Percentiles rank a stretch among this genome's conserved stretches.
Evolutionary conservation across 768 basidiomycete species (phyloP).

Genomic region (Gymnopilus junonius): DNA sequence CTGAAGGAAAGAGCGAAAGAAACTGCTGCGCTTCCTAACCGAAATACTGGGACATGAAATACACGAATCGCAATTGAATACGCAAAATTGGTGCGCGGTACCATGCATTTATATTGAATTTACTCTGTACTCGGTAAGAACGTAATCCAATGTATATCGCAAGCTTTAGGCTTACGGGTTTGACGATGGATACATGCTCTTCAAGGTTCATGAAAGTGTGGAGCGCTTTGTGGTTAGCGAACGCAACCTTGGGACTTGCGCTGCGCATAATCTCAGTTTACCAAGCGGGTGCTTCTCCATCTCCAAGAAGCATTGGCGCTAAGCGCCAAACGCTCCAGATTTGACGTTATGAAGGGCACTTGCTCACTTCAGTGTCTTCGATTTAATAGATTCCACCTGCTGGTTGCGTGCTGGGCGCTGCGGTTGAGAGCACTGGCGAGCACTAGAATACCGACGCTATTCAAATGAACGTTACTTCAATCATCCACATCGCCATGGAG

Average conservation of each 20-base stretch:
- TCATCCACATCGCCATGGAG: background rate
- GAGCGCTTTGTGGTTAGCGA: background rate
- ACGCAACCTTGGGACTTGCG: background rate
- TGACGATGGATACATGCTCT: background rate
- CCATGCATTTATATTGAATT: background rate
- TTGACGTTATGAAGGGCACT: background rate
- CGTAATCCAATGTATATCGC: background rate
- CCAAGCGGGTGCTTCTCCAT: background rate
- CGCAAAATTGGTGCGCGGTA: background rate
- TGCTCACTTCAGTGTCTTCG: background rate
- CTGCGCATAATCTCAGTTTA: background rate
- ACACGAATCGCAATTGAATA: background rate
- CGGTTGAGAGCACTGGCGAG: background rate
- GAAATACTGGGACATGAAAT: background rate
- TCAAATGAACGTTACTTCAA: background rate
- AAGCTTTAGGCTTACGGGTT: too few relatives aligned
- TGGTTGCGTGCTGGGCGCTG: too few relatives aligned
- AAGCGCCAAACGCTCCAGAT: background rate
- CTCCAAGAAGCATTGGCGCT: background rate
- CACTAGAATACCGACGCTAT: background rate
- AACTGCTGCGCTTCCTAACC: background rate
- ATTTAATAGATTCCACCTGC: background rate
- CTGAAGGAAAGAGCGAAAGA: too few relatives aligned
- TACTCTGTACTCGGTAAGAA: background rate
- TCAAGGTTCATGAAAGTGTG: background rate